Conservation (phyloP, 345 rosid species). For the Eucalyptus brandiana region DNA sequence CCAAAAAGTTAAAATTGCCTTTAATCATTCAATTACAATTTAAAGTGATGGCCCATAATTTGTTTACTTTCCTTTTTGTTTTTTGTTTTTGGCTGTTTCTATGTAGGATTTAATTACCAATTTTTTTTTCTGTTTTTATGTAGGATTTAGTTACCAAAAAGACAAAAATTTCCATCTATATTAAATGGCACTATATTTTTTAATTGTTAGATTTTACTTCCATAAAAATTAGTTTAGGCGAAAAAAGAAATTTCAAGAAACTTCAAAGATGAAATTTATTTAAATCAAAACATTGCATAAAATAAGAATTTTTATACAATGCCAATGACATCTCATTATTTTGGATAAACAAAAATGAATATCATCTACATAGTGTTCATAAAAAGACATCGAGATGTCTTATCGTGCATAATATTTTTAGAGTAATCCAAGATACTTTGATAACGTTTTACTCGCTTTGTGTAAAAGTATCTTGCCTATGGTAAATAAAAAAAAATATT, state of each 20-base stretch:
- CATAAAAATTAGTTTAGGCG: not conserved
- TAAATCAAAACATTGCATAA: not conserved
- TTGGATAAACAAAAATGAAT: not conserved
- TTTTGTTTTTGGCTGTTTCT: no score
- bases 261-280: not conserved
- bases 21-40: not conserved
- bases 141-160: not conserved
- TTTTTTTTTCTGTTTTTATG: not conserved
- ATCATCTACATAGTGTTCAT: not conserved
- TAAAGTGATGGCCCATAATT: accelerated
- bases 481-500: not conserved
- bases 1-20: not conserved
- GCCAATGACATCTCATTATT: not conserved
- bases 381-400: not conserved
- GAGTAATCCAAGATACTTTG: no score
- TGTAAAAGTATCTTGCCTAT: not conserved
- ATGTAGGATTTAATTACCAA: not conserved
- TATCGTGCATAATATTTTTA: no score
- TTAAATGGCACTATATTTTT: not conserved
- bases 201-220: not conserved
- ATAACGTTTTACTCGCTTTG: no score
- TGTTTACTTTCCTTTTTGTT: accelerated
- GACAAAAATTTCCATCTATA: not conserved
- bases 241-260: not conserved
- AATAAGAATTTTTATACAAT: no score